Conservation (phyloP, 768 basidiomycete genomes). For the Clitopilus hobsonii region DNA sequence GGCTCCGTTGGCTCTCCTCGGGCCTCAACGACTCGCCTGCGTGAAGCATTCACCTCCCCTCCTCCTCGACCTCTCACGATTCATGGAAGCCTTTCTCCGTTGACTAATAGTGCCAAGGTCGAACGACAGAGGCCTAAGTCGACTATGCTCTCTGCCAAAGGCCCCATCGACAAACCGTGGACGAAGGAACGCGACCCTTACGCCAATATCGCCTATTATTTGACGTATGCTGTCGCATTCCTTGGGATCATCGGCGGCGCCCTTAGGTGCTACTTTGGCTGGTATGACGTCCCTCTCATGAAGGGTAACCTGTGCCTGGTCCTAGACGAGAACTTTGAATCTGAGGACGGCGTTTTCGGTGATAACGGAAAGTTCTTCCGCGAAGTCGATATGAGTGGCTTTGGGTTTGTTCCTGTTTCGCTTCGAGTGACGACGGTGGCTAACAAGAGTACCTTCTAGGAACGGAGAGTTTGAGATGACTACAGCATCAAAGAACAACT, state of each 20-base stretch:
- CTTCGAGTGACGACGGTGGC: constrained; percentile 2
- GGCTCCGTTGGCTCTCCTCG: constrained; percentile 20
- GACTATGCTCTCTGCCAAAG: constrained; percentile 36
- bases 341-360: constrained; percentile 52
- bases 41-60: constrained; percentile 58
- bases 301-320: constrained; percentile 56
- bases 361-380: constrained; percentile 64
- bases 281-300: constrained; percentile 43
- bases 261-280: constrained; percentile 54
- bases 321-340: constrained; percentile 72
- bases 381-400: constrained; percentile 85
- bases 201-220: constrained; percentile 48
- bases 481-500: constrained; percentile 65
- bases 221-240: constrained; percentile 58
- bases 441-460: constrained; percentile 26
- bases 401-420: constrained; percentile 49
- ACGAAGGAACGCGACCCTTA: constrained; percentile 49
- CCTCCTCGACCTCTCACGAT: constrained; percentile 53
- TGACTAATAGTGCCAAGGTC: constrained; percentile 25
- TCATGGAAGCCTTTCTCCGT: constrained; percentile 38
- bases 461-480: constrained; percentile 89
- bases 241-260: constrained; percentile 53
- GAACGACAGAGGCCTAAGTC: constrained; percentile 44
- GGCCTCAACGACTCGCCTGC: constrained; percentile 33
- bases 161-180: constrained; percentile 61